Evolutionary conservation across 176 grass and related monocot species (phyloP), one percentile per base, ranked within the genome.

Genomic region (Phoenix roebelenii): DNA sequence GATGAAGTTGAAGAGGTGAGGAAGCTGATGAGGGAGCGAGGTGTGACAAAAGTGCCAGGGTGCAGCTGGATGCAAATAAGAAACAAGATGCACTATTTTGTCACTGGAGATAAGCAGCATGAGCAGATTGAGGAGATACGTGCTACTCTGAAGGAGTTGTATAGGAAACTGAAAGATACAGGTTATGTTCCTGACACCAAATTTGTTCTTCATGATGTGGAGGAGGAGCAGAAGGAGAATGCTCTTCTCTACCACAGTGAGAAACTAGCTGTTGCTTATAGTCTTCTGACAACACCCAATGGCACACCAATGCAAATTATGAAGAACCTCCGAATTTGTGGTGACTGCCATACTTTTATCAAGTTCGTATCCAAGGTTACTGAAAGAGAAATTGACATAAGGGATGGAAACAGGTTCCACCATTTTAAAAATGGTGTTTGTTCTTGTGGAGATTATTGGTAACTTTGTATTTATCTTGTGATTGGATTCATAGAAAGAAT

Each of bases 171-270:
- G 56, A 84, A 66, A 67, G 29, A 73, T 66, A 58, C 80, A 70
- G 85, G 76, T n/a, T 89, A 80, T 80, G 76, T 84, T 22, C 80
- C 80, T 74, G 80, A 89, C 61, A 80, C 76, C 7, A 78, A 76
- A 74, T 72, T 72, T 72, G 85, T 84, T 79, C 69, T 84, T 28
- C 76, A 80, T 66, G 77, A 84, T 58, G 79, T 89, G 1, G 76
- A 84, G 57, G 68, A 83, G 66, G 80, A 89, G 72, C 80, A 77
- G 74, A 77, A 89, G 60, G 68, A 79, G 73, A 83, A 57, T 50
- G 66, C 67, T 26, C 75, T 88, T 77, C 26, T 80, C 14, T 50
- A 73, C 68, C 80, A 84, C n/a, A 84, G 68, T 62, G 80, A 84
- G 75, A 59, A 84, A 59, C 80, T 88, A 65, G 75, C 76, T 22